These are phyloP conservation scores for Penicillium ochrochloron DNA, from an alignment of 495 filamentous ascomycete genomes.

Conservation along the genomic window DNA sequence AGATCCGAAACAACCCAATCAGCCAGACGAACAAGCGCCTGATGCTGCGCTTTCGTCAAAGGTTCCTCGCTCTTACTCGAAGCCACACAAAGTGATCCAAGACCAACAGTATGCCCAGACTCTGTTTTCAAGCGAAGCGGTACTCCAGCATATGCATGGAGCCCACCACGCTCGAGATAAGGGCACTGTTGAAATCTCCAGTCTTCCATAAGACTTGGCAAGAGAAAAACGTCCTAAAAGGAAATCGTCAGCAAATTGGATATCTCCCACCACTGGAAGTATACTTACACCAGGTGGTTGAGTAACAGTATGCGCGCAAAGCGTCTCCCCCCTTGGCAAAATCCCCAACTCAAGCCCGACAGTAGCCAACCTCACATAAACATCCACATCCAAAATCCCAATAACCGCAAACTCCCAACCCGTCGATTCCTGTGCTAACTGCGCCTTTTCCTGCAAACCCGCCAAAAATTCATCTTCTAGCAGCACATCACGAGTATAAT, in stretches of 20 bases:
- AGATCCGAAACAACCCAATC: conserved; percentile 29
- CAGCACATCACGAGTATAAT: conserved; percentile 22
- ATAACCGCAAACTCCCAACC: conserved; percentile 26
- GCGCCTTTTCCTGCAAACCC: conserved; percentile 21
- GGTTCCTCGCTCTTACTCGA: conserved; percentile 20
- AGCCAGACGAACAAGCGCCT: conserved; percentile 21
- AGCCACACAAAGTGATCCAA: conserved; percentile 26
- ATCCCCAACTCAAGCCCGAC: conserved; percentile 24
- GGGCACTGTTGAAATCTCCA: conserved; percentile 24
- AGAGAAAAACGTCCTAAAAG: conserved; percentile 19
- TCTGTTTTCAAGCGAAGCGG: conserved; percentile 24
- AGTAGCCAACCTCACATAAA: conserved; percentile 24
- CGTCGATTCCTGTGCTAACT: conserved; percentile 21
- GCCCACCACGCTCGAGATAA: conserved; percentile 20
- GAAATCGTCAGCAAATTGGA: conserved; percentile 2
- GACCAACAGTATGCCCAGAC: conserved; percentile 17
- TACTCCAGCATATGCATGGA: conserved; percentile 23
- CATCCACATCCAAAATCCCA: conserved; percentile 22
- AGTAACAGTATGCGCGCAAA: conserved; percentile 26
- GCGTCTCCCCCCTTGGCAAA: conserved; percentile 24
- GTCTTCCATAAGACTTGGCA: conserved; percentile 25
- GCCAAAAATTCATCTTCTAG: conserved; percentile 20
- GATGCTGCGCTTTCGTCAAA: conserved; percentile 21
- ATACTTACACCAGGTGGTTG: conserved; percentile 25
- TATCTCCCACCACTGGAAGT: background rate